Evolutionary conservation across 805 yeast species (phyloP).

Genomic region (Komagataella ulmi): DNA sequence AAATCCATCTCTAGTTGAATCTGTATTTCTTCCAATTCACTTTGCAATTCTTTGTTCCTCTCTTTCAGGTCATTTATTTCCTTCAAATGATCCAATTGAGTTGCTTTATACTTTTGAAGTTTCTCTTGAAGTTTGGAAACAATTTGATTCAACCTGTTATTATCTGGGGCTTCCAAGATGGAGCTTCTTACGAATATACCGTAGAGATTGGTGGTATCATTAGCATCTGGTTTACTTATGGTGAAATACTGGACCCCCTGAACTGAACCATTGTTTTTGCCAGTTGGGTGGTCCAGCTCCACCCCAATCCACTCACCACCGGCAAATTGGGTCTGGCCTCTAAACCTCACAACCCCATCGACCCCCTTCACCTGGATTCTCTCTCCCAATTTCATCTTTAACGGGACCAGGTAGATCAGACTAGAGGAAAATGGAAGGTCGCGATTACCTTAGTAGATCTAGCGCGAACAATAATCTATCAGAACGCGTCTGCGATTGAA

Average conservation of each 20-base stretch:
- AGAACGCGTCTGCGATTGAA: background rate
- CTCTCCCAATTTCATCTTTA: conserved; percentile 11
- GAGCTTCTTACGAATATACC: background rate
- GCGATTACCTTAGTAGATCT: background rate
- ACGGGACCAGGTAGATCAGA: background rate
- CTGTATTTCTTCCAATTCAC: conserved; percentile 7
- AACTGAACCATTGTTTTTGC: conserved; percentile 37
- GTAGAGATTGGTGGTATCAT: background rate
- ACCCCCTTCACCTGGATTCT: conserved; percentile 23
- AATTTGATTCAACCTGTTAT: conserved; percentile 12
- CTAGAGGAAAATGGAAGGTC: background rate
- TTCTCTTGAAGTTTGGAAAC: conserved; percentile 33
- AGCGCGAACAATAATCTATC: background rate
- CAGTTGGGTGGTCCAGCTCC: conserved; percentile 24
- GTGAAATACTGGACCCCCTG: conserved; percentile 28
- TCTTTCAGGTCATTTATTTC: conserved; percentile 16
- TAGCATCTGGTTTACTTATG: background rate
- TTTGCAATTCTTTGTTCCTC: conserved; percentile 17
- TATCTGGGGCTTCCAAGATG: background rate
- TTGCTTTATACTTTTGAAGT: conserved; percentile 17
- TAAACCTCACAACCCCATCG: conserved; percentile 31
- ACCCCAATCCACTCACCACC: conserved; percentile 45
- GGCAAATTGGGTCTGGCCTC: conserved; percentile 46
- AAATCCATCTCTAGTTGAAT: conserved; percentile 18
- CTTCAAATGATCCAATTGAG: background rate